Base-by-base conservation (phyloP, 192 early-diverging fungal genomes). In the Mortierella alpina region DNA sequence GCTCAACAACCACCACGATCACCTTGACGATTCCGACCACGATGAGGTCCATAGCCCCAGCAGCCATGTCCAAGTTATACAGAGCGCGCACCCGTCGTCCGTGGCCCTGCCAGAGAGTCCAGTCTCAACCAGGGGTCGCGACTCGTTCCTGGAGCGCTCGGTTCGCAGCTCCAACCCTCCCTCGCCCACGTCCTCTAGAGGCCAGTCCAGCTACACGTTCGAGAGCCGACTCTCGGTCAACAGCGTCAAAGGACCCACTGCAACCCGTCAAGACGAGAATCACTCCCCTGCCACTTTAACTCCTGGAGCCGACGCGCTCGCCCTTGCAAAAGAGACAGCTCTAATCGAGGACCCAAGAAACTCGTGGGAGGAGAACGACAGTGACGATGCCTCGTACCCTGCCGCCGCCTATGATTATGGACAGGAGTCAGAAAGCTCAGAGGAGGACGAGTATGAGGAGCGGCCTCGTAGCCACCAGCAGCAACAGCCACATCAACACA, bases 311-410 rank as follows among this genome's bases (percentile, higher is more conserved):
- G 31, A 31, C 31, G 52, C 22, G 14, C 49, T 7, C 46, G 12
- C 15, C 6, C 50, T 55, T 18, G 11, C 46, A 13, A 48, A n/a
- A 7, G 20, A 4, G 62, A 46, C 47, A 11, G 22, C 10, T 0
- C 8, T n/a, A 0, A 59, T 59, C 7, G 9, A 22, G 1, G 39
- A 40, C 47, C 49, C 1, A 31, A 70, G 70, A 22, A 63, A 72
- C 48, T 80, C 77, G 8, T 80, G 77, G 77, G 77, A 80, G 39
- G 69, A 79, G 54, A 60, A 63, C 51, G 64, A 63, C n/a, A 64
- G 53, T 14, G 77, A 72, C 0, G 76, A 80, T 4, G 77, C 72
- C 5, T 65, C 77, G 49, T 80, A 80, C 55, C 65, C 66, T 20
- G 63, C 57, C 5, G 59, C 50, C 42, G 69, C 77, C 22, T 80